phyloP scores from a whole-genome alignment of 2,329 filamentous ascomycete species.

The Metarhizium anisopliae region DNA sequence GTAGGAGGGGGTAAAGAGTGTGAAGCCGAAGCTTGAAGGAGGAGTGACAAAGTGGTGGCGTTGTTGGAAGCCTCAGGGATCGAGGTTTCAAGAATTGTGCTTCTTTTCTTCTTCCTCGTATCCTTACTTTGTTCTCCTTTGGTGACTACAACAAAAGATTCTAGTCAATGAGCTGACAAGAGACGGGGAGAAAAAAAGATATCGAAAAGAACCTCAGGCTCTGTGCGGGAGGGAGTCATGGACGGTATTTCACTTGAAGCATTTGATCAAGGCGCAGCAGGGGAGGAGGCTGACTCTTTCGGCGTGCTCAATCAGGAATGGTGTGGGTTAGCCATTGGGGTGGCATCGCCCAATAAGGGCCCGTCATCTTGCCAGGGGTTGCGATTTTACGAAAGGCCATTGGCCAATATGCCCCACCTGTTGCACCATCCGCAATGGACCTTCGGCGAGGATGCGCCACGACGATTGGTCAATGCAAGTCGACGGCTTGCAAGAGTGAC shows the following conservation, averaged over 20 bases:
- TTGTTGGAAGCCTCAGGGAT: not conserved
- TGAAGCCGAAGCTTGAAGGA: constrained; percentile 5
- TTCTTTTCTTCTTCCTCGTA: not conserved
- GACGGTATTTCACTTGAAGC: constrained; percentile 24
- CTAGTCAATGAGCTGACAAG: constrained; percentile 4
- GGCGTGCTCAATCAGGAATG: constrained; percentile 33
- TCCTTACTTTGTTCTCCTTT: not conserved
- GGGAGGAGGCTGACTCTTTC: constrained; percentile 30
- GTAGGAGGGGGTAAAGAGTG: not conserved
- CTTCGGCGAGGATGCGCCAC: constrained; percentile 24
- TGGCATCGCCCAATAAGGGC: constrained; percentile 19
- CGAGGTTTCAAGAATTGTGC: not conserved
- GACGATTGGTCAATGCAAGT: constrained; percentile 23
- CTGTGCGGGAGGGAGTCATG: constrained; percentile 21
- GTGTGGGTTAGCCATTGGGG: constrained; percentile 12
- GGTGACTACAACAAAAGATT: not conserved
- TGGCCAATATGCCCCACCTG: constrained; percentile 13
- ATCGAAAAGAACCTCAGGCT: constrained; percentile 22
- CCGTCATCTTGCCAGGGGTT: constrained; percentile 1
- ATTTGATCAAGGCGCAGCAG: constrained; percentile 21
- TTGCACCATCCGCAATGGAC: constrained; percentile 15
- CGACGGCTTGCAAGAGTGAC: constrained; percentile 15
- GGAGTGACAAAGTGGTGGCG: not conserved
- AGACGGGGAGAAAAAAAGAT: constrained; percentile 7
- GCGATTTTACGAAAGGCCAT: constrained; percentile 10